These are phyloP conservation scores for Astrocystis sublimbata DNA, from an alignment of 495 filamentous ascomycete genomes.

Conservation along the genomic window DNA sequence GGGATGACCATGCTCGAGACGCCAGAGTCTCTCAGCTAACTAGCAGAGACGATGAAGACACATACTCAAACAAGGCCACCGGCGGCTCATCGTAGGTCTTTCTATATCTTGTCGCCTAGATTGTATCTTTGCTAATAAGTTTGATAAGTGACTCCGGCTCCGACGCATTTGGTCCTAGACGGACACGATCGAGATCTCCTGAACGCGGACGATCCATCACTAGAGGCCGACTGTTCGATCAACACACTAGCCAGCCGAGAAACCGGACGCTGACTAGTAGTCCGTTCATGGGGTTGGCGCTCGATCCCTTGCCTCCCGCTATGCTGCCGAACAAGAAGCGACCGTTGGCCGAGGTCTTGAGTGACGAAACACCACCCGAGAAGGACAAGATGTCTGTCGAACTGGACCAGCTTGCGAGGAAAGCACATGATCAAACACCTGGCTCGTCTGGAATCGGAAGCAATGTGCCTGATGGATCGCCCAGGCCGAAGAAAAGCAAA, in stretches of 20 bases:
- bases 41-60: conserved; percentile 1
- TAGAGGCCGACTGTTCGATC: background rate
- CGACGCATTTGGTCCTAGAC: background rate
- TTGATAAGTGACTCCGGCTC: background rate
- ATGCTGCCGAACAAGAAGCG: conserved; percentile 12
- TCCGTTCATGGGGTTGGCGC: conserved; percentile 10
- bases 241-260: background rate
- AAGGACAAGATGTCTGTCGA: conserved; percentile 17
- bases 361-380: conserved; percentile 1
- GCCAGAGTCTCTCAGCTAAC: background rate
- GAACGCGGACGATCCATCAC: background rate
- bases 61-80: conserved; percentile 13
- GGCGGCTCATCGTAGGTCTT: conserved; percentile 11
- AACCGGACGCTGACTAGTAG: background rate
- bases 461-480: background rate
- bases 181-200: conserved; percentile 3
- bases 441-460: background rate
- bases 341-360: background rate
- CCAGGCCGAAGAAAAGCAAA: background rate
- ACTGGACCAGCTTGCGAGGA: conserved; percentile 11
- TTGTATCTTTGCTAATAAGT: background rate
- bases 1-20: background rate
- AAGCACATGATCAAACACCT: background rate
- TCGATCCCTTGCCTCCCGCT: conserved; percentile 2
- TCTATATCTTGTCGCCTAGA: background rate